Percentiles rank a stretch among this genome's conserved stretches.
Conservation (phyloP, 306 rosid species). For the Sesbania bispinosa region DNA sequence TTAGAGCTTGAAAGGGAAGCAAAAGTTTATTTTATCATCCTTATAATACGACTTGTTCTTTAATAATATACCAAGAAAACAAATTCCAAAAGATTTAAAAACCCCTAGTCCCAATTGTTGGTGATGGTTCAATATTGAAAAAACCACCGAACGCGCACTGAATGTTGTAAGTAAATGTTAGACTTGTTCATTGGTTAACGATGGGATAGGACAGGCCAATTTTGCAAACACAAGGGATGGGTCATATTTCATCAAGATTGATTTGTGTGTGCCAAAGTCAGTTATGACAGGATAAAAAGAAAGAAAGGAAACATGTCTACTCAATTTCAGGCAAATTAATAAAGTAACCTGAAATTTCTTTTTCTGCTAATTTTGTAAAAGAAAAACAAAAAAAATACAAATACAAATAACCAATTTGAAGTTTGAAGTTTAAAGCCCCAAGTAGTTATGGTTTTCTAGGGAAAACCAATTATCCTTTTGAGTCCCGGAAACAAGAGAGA, state of each 20-base stretch:
- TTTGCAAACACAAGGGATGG: neutral
- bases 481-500: constrained; percentile 39
- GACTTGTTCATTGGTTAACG: neutral
- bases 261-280: neutral
- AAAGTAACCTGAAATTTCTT: neutral
- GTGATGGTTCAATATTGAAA: too few species aligned
- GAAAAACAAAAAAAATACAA: neutral
- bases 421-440: neutral
- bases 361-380: neutral
- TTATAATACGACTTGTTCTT: too few species aligned
- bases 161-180: neutral
- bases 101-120: too few species aligned
- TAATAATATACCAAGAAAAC: too few species aligned
- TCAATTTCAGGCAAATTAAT: neutral
- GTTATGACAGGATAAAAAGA: neutral
- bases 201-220: neutral
- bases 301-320: neutral
- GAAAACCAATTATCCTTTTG: constrained; percentile 55
- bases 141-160: neutral
- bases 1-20: too few species aligned
- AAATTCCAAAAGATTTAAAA: too few species aligned
- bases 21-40: too few species aligned
- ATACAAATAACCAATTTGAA: neutral
- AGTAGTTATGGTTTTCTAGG: neutral
- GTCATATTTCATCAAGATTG: neutral